Evolutionary conservation across 805 yeast species (phyloP).

Genomic region (Barnettozyma botsteinii): DNA sequence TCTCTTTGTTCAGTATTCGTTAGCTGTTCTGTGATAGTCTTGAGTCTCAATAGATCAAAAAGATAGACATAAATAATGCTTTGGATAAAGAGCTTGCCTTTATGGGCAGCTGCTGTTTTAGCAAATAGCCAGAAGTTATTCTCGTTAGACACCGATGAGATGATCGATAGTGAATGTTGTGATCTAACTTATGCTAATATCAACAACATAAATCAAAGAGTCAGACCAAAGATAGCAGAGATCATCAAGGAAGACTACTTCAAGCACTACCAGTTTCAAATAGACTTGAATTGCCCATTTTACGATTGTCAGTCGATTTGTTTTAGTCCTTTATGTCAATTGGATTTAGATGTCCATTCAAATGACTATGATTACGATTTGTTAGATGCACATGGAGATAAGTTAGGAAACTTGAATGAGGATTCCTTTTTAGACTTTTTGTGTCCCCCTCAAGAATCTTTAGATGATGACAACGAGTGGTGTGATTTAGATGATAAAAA

Average conservation of each 20-base stretch:
- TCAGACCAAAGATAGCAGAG: slow-evolving; percentile 51
- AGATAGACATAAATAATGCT: too few relatives aligned
- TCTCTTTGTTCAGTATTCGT: too few relatives aligned
- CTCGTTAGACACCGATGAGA: slow-evolving; percentile 12
- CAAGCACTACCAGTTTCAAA: slow-evolving; percentile 62
- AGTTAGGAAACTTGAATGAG: slow-evolving; percentile 39
- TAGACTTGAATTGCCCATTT: slow-evolving; percentile 82
- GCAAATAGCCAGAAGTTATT: slow-evolving; percentile 14
- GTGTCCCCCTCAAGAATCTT: slow-evolving; percentile 28
- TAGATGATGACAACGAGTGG: slow-evolving; percentile 49
- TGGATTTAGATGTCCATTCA: slow-evolving; percentile 27
- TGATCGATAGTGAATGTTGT: slow-evolving; percentile 27
- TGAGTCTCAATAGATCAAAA: too few relatives aligned
- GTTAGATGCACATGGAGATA: slow-evolving; percentile 30
- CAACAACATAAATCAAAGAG: slow-evolving; percentile 42
- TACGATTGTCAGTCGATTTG: slow-evolving; percentile 56
- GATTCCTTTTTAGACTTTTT: slow-evolving; percentile 34
- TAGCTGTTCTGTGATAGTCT: too few relatives aligned
- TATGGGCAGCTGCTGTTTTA: background rate
- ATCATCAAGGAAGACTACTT: slow-evolving; percentile 75
- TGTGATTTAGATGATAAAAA: slow-evolving; percentile 63
- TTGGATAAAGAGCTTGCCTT: slow-evolving; percentile 3
- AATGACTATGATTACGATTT: slow-evolving; percentile 23
- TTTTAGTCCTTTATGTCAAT: slow-evolving; percentile 25
- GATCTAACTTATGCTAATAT: slow-evolving; percentile 42